phyloP scores from a whole-genome alignment of 805 yeast genomes.

The Spathaspora passalidarum region DNA sequence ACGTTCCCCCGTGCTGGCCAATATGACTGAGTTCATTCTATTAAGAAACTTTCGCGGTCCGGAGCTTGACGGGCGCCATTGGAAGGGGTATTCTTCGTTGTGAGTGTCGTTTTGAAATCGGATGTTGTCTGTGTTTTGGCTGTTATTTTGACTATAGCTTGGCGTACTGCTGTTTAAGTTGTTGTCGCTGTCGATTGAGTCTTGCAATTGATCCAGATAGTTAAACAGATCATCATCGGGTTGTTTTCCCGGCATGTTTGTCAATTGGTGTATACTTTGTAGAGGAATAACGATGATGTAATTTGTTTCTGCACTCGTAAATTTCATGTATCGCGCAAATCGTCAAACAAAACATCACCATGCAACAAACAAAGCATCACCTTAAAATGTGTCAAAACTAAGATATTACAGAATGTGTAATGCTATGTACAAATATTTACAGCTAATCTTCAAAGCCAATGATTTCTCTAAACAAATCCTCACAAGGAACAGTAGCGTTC shows the following conservation, averaged over 20 bases:
- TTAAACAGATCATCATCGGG: background rate
- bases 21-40: conserved; percentile 33
- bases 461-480: conserved; percentile 69
- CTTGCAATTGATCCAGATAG: background rate
- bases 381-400: no score
- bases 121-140: background rate
- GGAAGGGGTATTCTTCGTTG: conserved; percentile 1
- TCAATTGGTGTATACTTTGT: no score
- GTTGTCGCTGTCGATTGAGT: background rate
- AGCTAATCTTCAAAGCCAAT: conserved; percentile 47
- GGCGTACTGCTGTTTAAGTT: background rate
- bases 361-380: no score
- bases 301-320: no score
- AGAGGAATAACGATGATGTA: no score
- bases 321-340: no score
- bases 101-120: background rate
- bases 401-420: background rate
- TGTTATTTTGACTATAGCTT: conserved; percentile 1
- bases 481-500: conserved; percentile 79
- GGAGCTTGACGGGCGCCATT: background rate
- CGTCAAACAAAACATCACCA: no score
- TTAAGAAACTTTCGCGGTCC: conserved; percentile 6
- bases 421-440: background rate
- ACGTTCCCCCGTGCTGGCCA: conserved; percentile 37
- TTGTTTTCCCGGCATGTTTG: background rate